A percentile compares a stretch with the other conserved stretches of the same genome.
Evolutionary conservation across 768 basidiomycete species (phyloP).

Genomic region (Calocybe cyanea): DNA sequence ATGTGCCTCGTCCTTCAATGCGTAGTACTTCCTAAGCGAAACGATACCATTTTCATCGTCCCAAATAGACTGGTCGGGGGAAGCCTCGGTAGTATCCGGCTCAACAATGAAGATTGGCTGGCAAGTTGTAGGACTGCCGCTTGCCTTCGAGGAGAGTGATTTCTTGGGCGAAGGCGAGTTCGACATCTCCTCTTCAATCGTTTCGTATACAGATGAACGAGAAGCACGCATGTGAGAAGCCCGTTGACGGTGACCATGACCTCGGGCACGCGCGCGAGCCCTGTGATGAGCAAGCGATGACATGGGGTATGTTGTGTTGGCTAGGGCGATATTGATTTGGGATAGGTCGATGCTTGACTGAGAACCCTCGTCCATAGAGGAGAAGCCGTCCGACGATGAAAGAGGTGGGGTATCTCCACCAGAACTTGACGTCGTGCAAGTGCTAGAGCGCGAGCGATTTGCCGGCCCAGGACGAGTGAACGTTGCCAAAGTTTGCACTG

Average conservation of each 20-base stretch:
- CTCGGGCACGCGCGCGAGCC: conserved; percentile 49
- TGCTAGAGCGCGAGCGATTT: conserved; percentile 61
- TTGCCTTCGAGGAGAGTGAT: conserved; percentile 25
- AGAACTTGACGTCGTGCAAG: conserved; percentile 57
- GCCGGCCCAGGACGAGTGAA: conserved; percentile 57
- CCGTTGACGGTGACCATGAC: conserved; percentile 68
- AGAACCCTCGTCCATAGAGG: conserved; percentile 67
- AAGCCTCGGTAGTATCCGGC: conserved; percentile 44
- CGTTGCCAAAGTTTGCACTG: conserved; percentile 47
- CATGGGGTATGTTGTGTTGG: conserved; percentile 50
- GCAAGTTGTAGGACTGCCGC: conserved; percentile 28
- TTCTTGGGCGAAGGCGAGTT: conserved; percentile 25
- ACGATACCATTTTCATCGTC: conserved; percentile 67
- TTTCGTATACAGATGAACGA: conserved; percentile 71
- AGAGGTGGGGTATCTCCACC: conserved; percentile 71
- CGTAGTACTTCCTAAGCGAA: conserved; percentile 63
- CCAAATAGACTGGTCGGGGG: conserved; percentile 45
- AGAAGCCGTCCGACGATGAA: conserved; percentile 57
- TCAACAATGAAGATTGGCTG: conserved; percentile 56
- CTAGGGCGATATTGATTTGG: conserved; percentile 52
- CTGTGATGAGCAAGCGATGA: conserved; percentile 39
- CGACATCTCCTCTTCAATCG: conserved; percentile 68
- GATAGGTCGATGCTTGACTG: conserved; percentile 75
- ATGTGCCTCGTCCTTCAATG: conserved; percentile 65
- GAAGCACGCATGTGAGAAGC: conserved; percentile 62